A percentile compares a stretch with the other conserved stretches of the same genome.
Evolutionary conservation across 257 asterid species (phyloP).

Genomic region (Anisodus acutangulus): DNA sequence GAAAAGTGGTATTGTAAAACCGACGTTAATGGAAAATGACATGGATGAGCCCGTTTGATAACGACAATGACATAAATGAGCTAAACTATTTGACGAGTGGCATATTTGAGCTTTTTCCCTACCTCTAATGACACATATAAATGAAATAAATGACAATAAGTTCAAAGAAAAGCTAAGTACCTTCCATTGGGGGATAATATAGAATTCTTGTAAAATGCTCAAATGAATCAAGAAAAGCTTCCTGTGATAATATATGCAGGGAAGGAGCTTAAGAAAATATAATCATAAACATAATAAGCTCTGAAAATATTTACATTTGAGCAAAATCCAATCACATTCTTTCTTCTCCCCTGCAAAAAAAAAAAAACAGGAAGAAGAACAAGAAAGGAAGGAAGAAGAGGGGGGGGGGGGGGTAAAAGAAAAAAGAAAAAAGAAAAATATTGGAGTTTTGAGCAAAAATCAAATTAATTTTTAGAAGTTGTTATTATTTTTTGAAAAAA

Average conservation of each 20-base stretch:
- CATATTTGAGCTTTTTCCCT: too few species aligned
- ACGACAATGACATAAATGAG: too few species aligned
- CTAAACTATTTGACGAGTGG: too few species aligned
- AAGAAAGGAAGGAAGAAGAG: too few species aligned
- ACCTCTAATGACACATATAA: too few species aligned
- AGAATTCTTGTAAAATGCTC: constrained; percentile 7
- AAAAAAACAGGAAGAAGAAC: background rate
- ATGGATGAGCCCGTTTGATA: too few species aligned
- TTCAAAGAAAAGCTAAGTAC: background rate
- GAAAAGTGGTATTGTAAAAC: too few species aligned
- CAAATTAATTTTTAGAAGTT: constrained; percentile 53
- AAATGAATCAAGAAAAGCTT: background rate
- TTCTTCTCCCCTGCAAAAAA: constrained; percentile 24
- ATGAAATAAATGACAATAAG: background rate
- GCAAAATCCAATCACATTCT: constrained; percentile 8
- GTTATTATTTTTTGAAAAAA: constrained; percentile 46
- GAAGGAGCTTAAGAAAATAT: background rate
- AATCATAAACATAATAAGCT: background rate
- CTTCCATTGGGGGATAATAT: constrained; percentile 20
- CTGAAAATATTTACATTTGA: constrained; percentile 16
- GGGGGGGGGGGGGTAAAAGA: too few species aligned
- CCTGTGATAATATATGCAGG: background rate
- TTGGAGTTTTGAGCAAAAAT: background rate
- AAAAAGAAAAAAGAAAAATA: background rate
- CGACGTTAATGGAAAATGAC: too few species aligned